Percentiles rank a stretch among this genome's conserved stretches.
These are phyloP conservation scores for Heliamphora pulchella DNA, from an alignment of 179 eudicot genomes.

Conservation along the genomic window DNA sequence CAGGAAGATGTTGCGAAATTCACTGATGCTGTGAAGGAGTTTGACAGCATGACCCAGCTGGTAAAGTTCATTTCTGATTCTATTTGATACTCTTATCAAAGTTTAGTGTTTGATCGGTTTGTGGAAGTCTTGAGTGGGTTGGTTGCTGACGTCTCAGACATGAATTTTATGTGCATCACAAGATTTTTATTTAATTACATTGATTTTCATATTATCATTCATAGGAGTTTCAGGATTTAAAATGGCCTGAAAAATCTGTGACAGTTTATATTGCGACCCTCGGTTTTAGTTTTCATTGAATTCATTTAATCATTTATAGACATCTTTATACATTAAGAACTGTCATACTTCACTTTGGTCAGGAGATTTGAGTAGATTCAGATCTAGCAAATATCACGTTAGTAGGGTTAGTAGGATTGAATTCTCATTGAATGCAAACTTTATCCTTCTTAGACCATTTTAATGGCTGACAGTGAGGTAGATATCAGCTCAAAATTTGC, in stretches of 20 bases:
- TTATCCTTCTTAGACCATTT: background rate
- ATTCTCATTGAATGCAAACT: background rate
- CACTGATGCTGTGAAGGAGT: conserved; percentile 77
- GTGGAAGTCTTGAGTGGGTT: background rate
- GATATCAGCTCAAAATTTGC: background rate
- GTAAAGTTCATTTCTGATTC: conserved; percentile 31
- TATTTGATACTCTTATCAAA: conserved; percentile 4
- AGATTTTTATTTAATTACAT: background rate
- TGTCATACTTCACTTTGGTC: background rate
- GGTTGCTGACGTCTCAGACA: background rate
- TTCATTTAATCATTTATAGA: background rate
- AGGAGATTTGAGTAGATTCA: background rate
- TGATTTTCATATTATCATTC: background rate
- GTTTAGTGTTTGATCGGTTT: conserved; percentile 4
- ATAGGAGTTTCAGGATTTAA: background rate
- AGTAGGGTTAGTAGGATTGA: background rate
- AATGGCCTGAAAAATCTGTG: background rate
- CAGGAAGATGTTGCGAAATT: conserved; percentile 75
- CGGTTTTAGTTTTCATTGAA: background rate
- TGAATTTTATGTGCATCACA: background rate
- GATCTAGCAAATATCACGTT: background rate
- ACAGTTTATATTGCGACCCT: background rate
- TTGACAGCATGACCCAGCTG: conserved; percentile 87
- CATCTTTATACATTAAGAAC: background rate
- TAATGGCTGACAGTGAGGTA: background rate